Evolutionary conservation across 148 eudicot genomes (phyloP).

Genomic region (Rhododendron kiyosumense): DNA sequence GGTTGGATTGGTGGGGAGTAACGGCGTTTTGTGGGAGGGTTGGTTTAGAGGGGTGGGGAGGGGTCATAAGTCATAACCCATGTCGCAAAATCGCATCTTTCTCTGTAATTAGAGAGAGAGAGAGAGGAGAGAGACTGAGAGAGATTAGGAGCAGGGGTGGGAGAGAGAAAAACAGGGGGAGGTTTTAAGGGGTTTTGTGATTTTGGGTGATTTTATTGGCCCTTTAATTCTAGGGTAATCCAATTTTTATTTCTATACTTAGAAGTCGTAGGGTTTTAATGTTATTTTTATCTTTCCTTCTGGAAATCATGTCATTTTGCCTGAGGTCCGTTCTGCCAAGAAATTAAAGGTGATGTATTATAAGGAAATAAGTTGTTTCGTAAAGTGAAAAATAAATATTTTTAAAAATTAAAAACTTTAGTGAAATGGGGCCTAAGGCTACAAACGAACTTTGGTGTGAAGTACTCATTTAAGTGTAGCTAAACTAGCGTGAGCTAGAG

Average conservation of each 20-base stretch:
- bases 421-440: no score
- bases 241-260: neutral
- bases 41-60: neutral
- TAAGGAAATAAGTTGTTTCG: no score
- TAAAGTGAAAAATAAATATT: no score
- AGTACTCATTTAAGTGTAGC: neutral
- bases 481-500: neutral
- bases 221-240: neutral
- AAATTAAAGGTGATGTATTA: no score
- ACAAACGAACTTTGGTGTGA: no score
- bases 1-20: neutral
- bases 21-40: slow-evolving; percentile 22
- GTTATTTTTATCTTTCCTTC: neutral
- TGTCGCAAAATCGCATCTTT: neutral
- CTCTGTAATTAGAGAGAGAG: neutral
- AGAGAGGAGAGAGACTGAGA: neutral
- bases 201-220: neutral
- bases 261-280: neutral
- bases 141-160: neutral
- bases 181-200: neutral
- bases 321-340: no score
- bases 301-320: neutral
- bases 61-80: neutral
- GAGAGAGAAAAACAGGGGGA: neutral
- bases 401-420: no score